These are phyloP conservation scores for Ophiognomonia clavigignenti-juglandacearum DNA, from an alignment of 2,329 filamentous ascomycete species.

Conservation along the genomic window DNA sequence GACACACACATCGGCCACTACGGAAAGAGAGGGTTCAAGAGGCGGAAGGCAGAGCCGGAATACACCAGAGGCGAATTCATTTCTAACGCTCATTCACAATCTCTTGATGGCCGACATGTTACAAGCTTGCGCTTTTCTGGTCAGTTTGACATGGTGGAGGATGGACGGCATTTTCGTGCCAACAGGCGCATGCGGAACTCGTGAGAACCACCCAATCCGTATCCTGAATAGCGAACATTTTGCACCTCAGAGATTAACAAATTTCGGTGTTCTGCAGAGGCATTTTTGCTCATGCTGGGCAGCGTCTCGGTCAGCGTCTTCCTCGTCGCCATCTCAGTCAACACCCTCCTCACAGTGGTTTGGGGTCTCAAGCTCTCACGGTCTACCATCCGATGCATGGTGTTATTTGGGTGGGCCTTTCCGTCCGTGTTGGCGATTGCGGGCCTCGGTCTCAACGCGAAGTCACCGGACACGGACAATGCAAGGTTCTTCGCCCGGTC, in stretches of 20 bases:
- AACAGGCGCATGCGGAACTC: conserved; percentile 46
- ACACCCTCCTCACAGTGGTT: conserved; percentile 62
- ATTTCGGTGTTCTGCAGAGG: conserved; percentile 40
- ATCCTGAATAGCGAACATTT: neutral
- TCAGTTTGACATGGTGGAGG: conserved; percentile 56
- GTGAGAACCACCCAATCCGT: neutral
- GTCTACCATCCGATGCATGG: conserved; percentile 40
- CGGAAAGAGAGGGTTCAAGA: neutral
- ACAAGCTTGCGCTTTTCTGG: conserved; percentile 58
- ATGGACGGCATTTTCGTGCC: conserved; percentile 49
- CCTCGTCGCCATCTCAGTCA: conserved; percentile 59
- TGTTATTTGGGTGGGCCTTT: conserved; percentile 53
- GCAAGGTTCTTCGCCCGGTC: conserved; percentile 7
- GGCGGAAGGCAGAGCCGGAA: neutral
- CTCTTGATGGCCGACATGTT: conserved; percentile 64
- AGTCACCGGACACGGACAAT: conserved; percentile 24
- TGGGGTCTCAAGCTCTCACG: conserved; percentile 47
- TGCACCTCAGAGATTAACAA: neutral
- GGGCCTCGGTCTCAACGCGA: conserved; percentile 36
- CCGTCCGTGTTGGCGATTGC: conserved; percentile 52
- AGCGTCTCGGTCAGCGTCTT: conserved; percentile 64
- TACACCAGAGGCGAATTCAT: conserved; percentile 49
- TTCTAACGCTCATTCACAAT: conserved; percentile 65
- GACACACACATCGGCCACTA: neutral
- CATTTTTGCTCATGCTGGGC: conserved; percentile 62